Evolutionary conservation across 768 basidiomycete species (phyloP).

Genomic region (Tricholoma sp.): DNA sequence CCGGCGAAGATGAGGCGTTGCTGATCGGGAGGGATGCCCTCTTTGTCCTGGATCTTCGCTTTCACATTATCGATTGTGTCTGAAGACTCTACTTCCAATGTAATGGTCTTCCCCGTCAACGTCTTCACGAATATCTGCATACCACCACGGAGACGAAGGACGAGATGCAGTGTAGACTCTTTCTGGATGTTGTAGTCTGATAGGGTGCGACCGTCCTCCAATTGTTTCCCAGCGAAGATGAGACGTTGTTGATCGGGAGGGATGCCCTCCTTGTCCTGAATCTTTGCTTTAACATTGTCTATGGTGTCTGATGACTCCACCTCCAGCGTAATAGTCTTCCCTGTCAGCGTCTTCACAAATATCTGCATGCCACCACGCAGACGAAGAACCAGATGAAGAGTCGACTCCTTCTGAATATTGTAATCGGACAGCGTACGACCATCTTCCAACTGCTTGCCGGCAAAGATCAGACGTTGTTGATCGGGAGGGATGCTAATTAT

Average conservation of each 20-base stretch:
- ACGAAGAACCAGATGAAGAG: constrained; percentile 84
- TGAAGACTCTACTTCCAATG: constrained; percentile 87
- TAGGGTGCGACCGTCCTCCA: constrained; percentile 87
- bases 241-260: constrained; percentile 87
- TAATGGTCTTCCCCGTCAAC: constrained; percentile 88
- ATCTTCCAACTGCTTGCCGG: constrained; percentile 94
- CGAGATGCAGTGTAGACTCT: constrained; percentile 78
- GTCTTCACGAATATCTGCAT: constrained; percentile 94
- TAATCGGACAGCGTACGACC: constrained; percentile 87
- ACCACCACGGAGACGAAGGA: constrained; percentile 82
- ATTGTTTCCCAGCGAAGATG: constrained; percentile 90
- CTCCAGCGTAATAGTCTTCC: constrained; percentile 90
- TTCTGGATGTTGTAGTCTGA: constrained; percentile 93
- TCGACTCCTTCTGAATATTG: constrained; percentile 95
- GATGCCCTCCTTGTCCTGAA: constrained; percentile 88
- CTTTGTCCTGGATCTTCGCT: constrained; percentile 79
- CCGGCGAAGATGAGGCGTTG: constrained; percentile 92
- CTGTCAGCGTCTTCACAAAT: constrained; percentile 78
- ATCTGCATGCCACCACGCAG: constrained; percentile 91
- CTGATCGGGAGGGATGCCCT: constrained; percentile 81
- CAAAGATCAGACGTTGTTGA: constrained; percentile 94
- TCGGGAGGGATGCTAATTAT: constrained; percentile 66
- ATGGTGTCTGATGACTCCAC: constrained; percentile 86
- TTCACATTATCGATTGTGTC: constrained; percentile 93
- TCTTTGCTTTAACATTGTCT: constrained; percentile 87